A percentile compares a stretch with the other conserved stretches of the same genome.
These are phyloP conservation scores for Rheum nobile DNA, from an alignment of 148 eudicot genomes.

Conservation along the genomic window DNA sequence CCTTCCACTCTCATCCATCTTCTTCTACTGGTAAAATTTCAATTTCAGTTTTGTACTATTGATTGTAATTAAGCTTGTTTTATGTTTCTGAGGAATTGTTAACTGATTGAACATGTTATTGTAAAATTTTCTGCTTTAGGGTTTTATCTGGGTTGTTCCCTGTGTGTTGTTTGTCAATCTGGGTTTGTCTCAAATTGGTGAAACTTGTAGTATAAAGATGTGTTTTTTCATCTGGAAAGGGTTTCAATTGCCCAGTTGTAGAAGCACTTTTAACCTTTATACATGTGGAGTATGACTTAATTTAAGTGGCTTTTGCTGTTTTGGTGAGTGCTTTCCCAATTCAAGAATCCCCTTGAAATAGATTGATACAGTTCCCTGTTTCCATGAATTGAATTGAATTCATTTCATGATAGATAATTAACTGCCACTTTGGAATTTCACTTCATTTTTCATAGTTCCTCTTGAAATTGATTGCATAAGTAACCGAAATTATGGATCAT, in stretches of 20 bases:
- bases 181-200: background rate
- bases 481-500: background rate
- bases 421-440: background rate
- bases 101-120: background rate
- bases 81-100: background rate
- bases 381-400: no score
- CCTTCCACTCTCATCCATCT: constrained; percentile 28
- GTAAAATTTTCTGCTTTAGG: background rate
- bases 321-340: background rate
- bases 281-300: background rate
- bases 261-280: background rate
- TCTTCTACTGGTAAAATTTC: constrained; percentile 31
- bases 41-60: background rate
- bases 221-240: background rate
- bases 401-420: background rate
- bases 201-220: background rate
- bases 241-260: background rate
- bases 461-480: background rate
- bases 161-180: background rate
- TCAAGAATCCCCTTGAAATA: background rate
- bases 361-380: background rate
- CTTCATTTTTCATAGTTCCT: background rate
- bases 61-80: background rate
- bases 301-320: background rate
- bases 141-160: background rate